Evolutionary conservation across 208 protist species (phyloP), one percentile per base, ranked within the genome.

Genomic region (Sergeia podlipaevii): DNA sequence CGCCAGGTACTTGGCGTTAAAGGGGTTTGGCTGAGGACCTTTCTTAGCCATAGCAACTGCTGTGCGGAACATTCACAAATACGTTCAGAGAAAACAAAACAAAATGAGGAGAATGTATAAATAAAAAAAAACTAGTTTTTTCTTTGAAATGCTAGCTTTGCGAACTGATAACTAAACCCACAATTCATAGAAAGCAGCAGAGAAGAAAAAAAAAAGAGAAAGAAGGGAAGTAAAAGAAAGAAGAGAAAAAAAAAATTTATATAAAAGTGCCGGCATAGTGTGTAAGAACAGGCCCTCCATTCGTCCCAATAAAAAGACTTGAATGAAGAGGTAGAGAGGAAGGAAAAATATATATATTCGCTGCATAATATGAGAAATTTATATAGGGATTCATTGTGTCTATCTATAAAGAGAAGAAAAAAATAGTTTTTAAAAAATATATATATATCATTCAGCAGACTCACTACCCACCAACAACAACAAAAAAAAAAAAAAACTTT

Each of bases 1-100:
- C 32, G 67, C 65, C 48, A 91, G 60, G 49, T 79, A 86, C 54
- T 88, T 91, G 44, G 54, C 56, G 42, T 76, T 41, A 63, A 91
- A 94, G 24, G 86, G 87, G 59, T 94, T 94, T 11, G 59, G 45
- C 52, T 77, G 58, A 0, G 78, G 70, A 7, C 60, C 61, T 48
- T 65, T 73, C 62, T 65, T 60, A 30, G 66, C 55, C 4, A 62
- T 37, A 15, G 46, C 46, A 3, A 73, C 15, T 13, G 72, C 65
- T 8, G 70, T 65, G 54, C 80, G 74, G 58, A 91, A 46, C 84
- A 91, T 91, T 50, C 38, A 33, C 24, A 20, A 26, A 33, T 58
- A 34, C 28, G 51, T 49, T 52, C 55, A 3, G 4, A 38, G 18
- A 36, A 54, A 28, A 37, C 17, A 36, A 7, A 47, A 2, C 43